Evolutionary conservation across 305 asterid genomes (phyloP).

Genomic region (Petunia hybrid): DNA sequence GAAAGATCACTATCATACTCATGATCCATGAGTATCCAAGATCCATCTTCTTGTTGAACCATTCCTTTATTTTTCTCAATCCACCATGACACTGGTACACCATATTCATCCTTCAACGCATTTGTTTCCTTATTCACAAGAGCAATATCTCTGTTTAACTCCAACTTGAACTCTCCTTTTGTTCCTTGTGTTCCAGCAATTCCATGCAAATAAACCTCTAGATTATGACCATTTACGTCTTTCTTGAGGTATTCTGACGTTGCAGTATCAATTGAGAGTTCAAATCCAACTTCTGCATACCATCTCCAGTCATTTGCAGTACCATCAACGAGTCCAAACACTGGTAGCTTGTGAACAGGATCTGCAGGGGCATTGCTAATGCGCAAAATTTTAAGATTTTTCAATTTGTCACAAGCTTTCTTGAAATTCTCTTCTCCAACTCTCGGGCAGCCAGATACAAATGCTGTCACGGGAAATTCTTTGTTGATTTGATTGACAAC

Average conservation of each 20-base stretch:
- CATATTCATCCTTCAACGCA: constrained; percentile 55
- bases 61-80: constrained; percentile 29
- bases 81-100: constrained; percentile 29
- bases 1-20: neutral
- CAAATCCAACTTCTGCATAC: constrained; percentile 58
- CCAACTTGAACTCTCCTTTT: constrained; percentile 55
- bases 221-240: constrained; percentile 54
- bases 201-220: constrained; percentile 68
- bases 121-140: constrained; percentile 57
- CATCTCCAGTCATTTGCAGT: too few relatives aligned
- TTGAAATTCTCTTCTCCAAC: constrained; percentile 55
- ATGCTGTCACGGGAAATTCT: constrained; percentile 61
- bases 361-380: constrained; percentile 43
- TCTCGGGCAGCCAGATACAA: constrained; percentile 62
- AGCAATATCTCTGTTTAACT: constrained; percentile 49
- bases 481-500: constrained; percentile 59
- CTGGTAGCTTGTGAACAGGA: too few relatives aligned
- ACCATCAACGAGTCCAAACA: too few relatives aligned
- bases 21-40: constrained; percentile 23
- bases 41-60: constrained; percentile 15
- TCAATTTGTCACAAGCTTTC: constrained; percentile 25
- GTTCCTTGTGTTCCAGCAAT: constrained; percentile 68
- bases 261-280: constrained; percentile 49
- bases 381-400: constrained; percentile 51
- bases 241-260: constrained; percentile 59